These are phyloP conservation scores for Penicillium psychrosexuale DNA, from an alignment of 2,329 filamentous ascomycete genomes.

Conservation along the genomic window DNA sequence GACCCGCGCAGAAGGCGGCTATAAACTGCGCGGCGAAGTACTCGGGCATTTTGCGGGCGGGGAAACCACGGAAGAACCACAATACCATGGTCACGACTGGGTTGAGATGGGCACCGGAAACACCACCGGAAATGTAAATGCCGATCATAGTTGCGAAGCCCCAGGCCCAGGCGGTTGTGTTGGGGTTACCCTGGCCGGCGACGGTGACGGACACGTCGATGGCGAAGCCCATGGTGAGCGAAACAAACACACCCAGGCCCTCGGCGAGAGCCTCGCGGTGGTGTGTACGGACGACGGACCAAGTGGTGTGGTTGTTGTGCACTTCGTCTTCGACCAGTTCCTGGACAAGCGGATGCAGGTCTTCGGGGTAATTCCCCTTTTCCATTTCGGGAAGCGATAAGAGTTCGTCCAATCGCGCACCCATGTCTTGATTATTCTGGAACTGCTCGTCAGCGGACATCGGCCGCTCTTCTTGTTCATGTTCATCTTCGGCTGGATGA, in stretches of 20 bases:
- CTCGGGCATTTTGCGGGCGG: slow-evolving; percentile 49
- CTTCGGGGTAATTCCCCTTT: slow-evolving; percentile 39
- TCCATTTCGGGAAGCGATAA: slow-evolving; percentile 23
- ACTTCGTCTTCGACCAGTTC: slow-evolving; percentile 47
- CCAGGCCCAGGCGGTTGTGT: slow-evolving; percentile 50
- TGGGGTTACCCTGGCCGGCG: slow-evolving; percentile 41
- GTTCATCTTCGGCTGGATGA: slow-evolving; percentile 11
- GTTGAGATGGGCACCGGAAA: slow-evolving; percentile 49
- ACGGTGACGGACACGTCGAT: slow-evolving; percentile 48
- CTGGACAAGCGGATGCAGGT: slow-evolving; percentile 46
- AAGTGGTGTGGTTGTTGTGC: slow-evolving; percentile 48
- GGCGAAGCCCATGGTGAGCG: slow-evolving; percentile 50
- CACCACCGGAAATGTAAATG: slow-evolving; percentile 49
- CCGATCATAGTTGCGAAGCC: slow-evolving; percentile 54
- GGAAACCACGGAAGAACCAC: slow-evolving; percentile 53
- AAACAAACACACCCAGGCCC: slow-evolving; percentile 46
- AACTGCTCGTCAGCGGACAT: slow-evolving; percentile 21
- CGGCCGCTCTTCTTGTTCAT: slow-evolving; percentile 5
- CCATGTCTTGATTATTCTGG: slow-evolving; percentile 17
- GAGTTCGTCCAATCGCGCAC: slow-evolving; percentile 11
- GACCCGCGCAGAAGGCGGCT: slow-evolving; percentile 50
- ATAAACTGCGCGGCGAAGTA: slow-evolving; percentile 55
- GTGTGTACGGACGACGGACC: slow-evolving; percentile 51
- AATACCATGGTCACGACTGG: slow-evolving; percentile 46
- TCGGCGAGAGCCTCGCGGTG: slow-evolving; percentile 56